Conservation (phyloP, 176 grass and related monocot genomes). For the Aegilops umbellulata region DNA sequence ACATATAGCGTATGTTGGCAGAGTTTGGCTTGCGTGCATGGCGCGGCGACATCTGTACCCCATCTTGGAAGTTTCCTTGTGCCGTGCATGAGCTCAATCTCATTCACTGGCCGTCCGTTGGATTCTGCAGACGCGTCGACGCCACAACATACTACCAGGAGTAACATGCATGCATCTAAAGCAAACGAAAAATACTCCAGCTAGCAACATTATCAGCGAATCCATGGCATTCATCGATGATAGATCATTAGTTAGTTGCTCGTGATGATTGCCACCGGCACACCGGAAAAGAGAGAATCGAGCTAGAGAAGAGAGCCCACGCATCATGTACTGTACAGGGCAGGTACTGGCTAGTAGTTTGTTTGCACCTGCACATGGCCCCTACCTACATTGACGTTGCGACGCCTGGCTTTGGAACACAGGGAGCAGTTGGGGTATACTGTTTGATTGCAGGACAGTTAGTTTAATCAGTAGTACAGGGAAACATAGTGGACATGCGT, state of each 20-base stretch:
- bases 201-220: background rate
- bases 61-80: background rate
- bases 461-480: no score
- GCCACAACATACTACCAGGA: background rate
- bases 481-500: no score
- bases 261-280: background rate
- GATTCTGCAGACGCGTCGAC: background rate
- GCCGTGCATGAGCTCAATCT: background rate
- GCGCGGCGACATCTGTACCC: no score
- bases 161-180: background rate
- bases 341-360: background rate
- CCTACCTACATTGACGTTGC: background rate
- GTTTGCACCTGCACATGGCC: conserved; percentile 39
- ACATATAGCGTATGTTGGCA: no score
- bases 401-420: background rate
- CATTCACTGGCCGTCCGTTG: background rate
- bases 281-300: background rate
- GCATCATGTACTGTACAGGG: background rate
- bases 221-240: background rate
- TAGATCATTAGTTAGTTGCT: background rate
- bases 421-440: background rate
- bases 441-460: background rate
- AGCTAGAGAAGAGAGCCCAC: background rate
- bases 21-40: no score
- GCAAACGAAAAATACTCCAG: no score